Evolutionary conservation across 345 rosid species (phyloP).

Genomic region (Nephelium lappaceum): DNA sequence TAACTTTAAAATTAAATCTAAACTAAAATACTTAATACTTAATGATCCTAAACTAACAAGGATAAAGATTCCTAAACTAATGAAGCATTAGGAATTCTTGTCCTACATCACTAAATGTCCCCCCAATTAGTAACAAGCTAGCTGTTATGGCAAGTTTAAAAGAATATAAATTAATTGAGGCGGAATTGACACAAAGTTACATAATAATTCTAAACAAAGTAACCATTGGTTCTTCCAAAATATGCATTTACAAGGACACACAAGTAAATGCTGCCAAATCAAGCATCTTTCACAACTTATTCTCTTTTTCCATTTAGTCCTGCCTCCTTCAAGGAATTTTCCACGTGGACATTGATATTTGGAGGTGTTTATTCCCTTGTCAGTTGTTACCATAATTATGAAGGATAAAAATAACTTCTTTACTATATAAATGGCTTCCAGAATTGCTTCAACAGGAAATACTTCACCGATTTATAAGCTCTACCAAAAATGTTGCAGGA

Average conservation of each 20-base stretch:
- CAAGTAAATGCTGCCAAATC: not conserved
- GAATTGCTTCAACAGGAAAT: not conserved
- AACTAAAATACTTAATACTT: too few relatives aligned
- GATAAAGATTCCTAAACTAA: too few relatives aligned
- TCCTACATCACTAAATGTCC: too few relatives aligned
- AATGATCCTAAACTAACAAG: too few relatives aligned
- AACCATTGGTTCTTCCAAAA: not conserved
- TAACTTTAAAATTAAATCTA: too few relatives aligned
- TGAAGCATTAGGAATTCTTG: too few relatives aligned
- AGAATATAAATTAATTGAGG: not conserved
- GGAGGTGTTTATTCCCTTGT: not conserved
- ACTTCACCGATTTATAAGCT: not conserved
- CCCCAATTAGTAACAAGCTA: not conserved
- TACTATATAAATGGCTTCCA: not conserved
- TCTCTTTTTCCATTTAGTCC: not conserved
- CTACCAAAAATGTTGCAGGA: not conserved
- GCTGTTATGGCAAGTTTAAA: slow-evolving; percentile 10
- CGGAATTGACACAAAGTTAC: not conserved
- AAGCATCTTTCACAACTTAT: not conserved
- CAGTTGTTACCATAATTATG: not conserved
- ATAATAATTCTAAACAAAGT: not conserved
- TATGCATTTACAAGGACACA: not conserved
- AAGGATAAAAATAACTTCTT: not conserved
- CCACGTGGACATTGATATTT: not conserved
- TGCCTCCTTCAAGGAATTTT: not conserved